phyloP scores from a whole-genome alignment of 169 alveolate genomes.

The Plasmodium yoelii region DNA sequence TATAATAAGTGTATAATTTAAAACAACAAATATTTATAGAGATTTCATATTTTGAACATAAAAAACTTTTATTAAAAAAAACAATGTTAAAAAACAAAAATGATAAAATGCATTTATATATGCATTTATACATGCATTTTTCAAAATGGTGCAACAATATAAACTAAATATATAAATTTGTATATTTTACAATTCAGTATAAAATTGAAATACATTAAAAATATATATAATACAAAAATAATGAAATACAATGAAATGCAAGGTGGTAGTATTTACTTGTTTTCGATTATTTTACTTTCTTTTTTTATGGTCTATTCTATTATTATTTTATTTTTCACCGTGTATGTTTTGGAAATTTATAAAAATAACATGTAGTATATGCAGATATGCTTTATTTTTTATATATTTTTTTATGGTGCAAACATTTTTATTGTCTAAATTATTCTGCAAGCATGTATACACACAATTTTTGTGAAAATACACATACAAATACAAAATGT shows the following conservation, averaged over 20 bases:
- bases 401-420: slow-evolving; percentile 45
- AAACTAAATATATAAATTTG: slow-evolving; percentile 13
- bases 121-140: slow-evolving; percentile 23
- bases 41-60: slow-evolving; percentile 23
- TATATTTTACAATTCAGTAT: slow-evolving; percentile 7
- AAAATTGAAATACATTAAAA: neutral
- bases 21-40: slow-evolving; percentile 54
- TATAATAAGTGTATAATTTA: slow-evolving; percentile 27
- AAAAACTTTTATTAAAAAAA: slow-evolving; percentile 26
- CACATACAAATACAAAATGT: slow-evolving; percentile 3
- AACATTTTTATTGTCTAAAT: slow-evolving; percentile 26
- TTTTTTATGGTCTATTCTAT: slow-evolving; percentile 1
- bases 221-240: slow-evolving; percentile 9
- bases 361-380: slow-evolving; percentile 32
- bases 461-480: neutral
- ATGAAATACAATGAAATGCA: slow-evolving; percentile 23
- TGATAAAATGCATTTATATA: slow-evolving; percentile 12
- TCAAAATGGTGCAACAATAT: slow-evolving; percentile 60
- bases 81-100: slow-evolving; percentile 14
- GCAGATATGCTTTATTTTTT: slow-evolving; percentile 14
- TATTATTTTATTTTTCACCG: neutral
- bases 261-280: slow-evolving; percentile 18
- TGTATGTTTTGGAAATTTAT: slow-evolving; percentile 14
- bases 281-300: slow-evolving; percentile 29
- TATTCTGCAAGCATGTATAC: slow-evolving; percentile 11